phyloP scores from a whole-genome alignment of 2,329 filamentous ascomycete species.

The Neurospora sp. region DNA sequence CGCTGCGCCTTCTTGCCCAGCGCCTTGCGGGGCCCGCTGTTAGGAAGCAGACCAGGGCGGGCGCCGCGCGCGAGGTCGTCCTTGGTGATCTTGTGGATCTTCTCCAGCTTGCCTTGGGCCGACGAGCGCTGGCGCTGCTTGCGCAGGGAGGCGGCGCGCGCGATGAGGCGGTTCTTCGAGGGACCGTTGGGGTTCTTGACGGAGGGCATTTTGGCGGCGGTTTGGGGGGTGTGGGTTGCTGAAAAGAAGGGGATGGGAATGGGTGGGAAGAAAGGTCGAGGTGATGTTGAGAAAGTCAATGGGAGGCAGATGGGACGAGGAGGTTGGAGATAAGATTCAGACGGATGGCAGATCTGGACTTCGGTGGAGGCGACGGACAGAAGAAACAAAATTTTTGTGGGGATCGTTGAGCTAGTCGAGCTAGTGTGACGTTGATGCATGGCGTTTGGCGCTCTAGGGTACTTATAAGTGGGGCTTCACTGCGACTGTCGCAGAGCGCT shows the following conservation, averaged over 20 bases:
- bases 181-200: constrained; percentile 49
- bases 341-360: neutral
- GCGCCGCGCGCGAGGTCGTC: constrained; percentile 39
- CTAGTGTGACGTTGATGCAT: neutral
- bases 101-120: constrained; percentile 18
- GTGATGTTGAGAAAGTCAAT: no score
- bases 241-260: no score
- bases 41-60: constrained; percentile 42
- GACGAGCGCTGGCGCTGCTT: constrained; percentile 34
- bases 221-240: neutral
- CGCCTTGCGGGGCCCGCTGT: constrained; percentile 40
- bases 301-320: neutral
- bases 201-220: constrained; percentile 34
- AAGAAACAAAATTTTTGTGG: neutral
- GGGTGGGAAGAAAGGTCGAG: no score
- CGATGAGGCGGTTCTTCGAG: constrained; percentile 42
- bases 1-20: constrained; percentile 45
- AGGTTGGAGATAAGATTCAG: neutral
- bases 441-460: neutral
- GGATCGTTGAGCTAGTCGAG: neutral
- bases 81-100: constrained; percentile 16
- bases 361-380: neutral
- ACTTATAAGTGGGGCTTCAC: neutral
- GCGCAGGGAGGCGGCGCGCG: constrained; percentile 33
- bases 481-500: neutral